phyloP scores from a whole-genome alignment of 441 rosid genomes.

The Croton setiger region DNA sequence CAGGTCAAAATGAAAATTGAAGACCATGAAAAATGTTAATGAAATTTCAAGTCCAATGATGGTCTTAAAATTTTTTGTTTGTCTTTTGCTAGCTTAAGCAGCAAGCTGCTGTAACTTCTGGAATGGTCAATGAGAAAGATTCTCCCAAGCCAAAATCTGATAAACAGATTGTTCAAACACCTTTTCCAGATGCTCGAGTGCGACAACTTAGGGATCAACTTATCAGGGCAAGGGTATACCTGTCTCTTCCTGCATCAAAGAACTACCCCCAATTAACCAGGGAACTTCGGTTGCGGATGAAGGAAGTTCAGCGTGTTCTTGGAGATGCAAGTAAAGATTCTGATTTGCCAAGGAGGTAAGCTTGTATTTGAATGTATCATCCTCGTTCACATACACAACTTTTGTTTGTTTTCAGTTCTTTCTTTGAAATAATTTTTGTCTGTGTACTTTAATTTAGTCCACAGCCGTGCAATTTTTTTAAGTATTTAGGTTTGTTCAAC shows the following conservation, averaged over 20 bases:
- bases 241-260: slow-evolving; percentile 64
- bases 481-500: background rate
- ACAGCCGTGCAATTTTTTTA: background rate
- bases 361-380: slow-evolving; percentile 1
- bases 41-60: background rate
- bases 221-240: slow-evolving; percentile 74
- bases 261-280: slow-evolving; percentile 54
- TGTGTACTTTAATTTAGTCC: background rate
- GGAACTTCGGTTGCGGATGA: slow-evolving; percentile 71
- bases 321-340: slow-evolving; percentile 67
- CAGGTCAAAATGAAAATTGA: background rate
- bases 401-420: background rate
- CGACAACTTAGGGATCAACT: slow-evolving; percentile 80
- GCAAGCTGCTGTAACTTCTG: slow-evolving; percentile 28
- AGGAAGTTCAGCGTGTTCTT: slow-evolving; percentile 65
- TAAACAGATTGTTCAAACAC: slow-evolving; percentile 30
- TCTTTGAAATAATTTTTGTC: background rate
- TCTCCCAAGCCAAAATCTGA: slow-evolving; percentile 26
- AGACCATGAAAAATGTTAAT: background rate
- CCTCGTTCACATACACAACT: background rate
- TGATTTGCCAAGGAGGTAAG: slow-evolving; percentile 67
- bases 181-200: slow-evolving; percentile 52
- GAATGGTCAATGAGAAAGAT: slow-evolving; percentile 26
- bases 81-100: slow-evolving; percentile 23
- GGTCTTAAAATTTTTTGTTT: slow-evolving; percentile 5